Conservation (phyloP, 1,284 basidiomycete species). For the Microbotryum violaceum region DNA sequence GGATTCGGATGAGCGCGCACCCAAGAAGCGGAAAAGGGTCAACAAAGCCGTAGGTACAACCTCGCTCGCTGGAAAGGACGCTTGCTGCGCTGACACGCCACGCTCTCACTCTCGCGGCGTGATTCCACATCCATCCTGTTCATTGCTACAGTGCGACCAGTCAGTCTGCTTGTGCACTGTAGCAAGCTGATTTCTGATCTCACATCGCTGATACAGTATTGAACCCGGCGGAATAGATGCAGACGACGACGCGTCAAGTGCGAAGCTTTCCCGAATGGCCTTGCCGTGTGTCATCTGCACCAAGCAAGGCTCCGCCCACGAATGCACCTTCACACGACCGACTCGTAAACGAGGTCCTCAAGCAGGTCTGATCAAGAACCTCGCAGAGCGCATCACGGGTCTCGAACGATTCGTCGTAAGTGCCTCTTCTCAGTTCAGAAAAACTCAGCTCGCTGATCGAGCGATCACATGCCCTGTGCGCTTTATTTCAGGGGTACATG, state of each 20-base stretch:
- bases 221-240: neutral
- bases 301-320: slow-evolving; percentile 5
- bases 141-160: slow-evolving; percentile 6
- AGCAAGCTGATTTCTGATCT: neutral
- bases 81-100: neutral
- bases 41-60: slow-evolving; percentile 20
- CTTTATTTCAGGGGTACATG: no score
- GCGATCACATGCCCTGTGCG: no score
- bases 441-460: no score
- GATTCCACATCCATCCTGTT: neutral
- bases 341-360: slow-evolving; percentile 25
- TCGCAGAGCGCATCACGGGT: slow-evolving; percentile 10
- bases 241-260: slow-evolving; percentile 23
- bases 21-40: slow-evolving; percentile 19
- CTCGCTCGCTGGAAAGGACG: neutral
- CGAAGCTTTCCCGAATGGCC: slow-evolving; percentile 5
- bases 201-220: no score
- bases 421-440: neutral
- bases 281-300: slow-evolving; percentile 25
- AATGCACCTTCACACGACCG: slow-evolving; percentile 22
- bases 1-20: neutral
- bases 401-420: slow-evolving; percentile 23
- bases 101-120: neutral
- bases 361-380: slow-evolving; percentile 13
- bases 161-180: neutral